phyloP scores from a whole-genome alignment of 1,139 yeast species.

The Saccharomycopsis hybrid region DNA sequence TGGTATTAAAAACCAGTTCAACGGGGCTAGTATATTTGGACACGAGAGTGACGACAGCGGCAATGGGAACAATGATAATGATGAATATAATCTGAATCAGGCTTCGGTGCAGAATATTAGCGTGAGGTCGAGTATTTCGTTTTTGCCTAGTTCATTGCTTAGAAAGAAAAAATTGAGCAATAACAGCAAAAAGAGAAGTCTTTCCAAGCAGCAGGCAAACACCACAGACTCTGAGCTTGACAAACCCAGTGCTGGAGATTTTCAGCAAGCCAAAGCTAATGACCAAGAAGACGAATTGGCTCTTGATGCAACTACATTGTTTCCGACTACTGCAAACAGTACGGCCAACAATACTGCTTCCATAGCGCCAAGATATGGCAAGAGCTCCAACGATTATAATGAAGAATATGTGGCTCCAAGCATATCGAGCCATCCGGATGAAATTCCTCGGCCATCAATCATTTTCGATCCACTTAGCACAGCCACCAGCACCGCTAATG shows the following conservation, averaged over 20 bases:
- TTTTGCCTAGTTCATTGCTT: constrained; percentile 12
- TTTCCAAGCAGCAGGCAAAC: neutral
- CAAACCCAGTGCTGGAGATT: neutral
- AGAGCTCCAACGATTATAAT: too few species aligned
- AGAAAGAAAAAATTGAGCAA: constrained; percentile 8
- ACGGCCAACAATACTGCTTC: neutral
- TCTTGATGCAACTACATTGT: neutral
- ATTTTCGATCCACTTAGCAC: neutral
- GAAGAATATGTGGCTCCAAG: too few species aligned
- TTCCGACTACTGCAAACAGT: neutral
- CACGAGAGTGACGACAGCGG: neutral
- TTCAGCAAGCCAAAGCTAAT: too few species aligned
- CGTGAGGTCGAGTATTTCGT: constrained; percentile 3
- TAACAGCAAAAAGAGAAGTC: neutral
- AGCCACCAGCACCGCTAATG: neutral
- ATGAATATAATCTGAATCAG: constrained; percentile 21
- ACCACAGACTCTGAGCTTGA: too few species aligned
- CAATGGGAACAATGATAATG: constrained; percentile 14
- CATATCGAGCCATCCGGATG: neutral
- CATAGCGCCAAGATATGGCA: too few species aligned
- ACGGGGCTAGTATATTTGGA: constrained; percentile 14
- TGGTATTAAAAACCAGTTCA: constrained; percentile 26
- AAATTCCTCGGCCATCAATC: neutral
- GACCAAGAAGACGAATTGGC: neutral
- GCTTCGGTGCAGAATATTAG: too few species aligned